Evolutionary conservation across 2,329 filamentous ascomycete species (phyloP), one percentile per base, ranked within the genome.

Genomic region (Colletotrichum musicola): DNA sequence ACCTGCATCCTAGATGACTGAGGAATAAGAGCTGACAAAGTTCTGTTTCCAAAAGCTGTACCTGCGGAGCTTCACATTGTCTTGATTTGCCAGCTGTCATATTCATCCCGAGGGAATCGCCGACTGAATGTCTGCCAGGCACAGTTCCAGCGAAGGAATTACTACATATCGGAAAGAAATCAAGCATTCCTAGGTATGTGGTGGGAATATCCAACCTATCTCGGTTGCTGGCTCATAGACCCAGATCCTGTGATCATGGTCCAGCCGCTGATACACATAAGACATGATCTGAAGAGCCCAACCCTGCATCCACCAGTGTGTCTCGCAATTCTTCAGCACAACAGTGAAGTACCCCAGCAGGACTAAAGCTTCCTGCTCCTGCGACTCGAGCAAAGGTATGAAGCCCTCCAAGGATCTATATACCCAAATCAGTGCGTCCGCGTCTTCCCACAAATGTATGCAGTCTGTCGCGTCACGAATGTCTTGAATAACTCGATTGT

Each of bases 221-320:
- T 69, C 62, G 1, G 22, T 18, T 25, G 66, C 66, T 14, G 66
- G 62, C 1, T 40, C 46, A 10, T 69, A 65, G 4, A 69, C 18
- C 66, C 66, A 69, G 1, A 22, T 2, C 14, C 20, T 69, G 13
- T 69, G 66, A 4, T 65, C 57, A 12, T 60, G 4, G 18, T 65
- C 56, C 13, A 69, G 47, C 6, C 40, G 22, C 16, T 42, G 20
- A 35, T 69, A 69, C 7, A 62, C 56, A 3, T 25, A 44, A 2
- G 62, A 61, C 14, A 69, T 62, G 7, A 65, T 66, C 2, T 62
- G 62, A 9, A 46, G 5, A 7, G 56, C 56, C 62, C 66, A 69
- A 1, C 66, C 66, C 4, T 62, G 56, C 13, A 69, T 12, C 66
- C 62, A 69, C 66, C 66, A 69, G 16, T 54, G 66, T 0, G 18